Evolutionary conservation across 345 rosid species (phyloP).

Genomic region (Durio zibethinus): DNA sequence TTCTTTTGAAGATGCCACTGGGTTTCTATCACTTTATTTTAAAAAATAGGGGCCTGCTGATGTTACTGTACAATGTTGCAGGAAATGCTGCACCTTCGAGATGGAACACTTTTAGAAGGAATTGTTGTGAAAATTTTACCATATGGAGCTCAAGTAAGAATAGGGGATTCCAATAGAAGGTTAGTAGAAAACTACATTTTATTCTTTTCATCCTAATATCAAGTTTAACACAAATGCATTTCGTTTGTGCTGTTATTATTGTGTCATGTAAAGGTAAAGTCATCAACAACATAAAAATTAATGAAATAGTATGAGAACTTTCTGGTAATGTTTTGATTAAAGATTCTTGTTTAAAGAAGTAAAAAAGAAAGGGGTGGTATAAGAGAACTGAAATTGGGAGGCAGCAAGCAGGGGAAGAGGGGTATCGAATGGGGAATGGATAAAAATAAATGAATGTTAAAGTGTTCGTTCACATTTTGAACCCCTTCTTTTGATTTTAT

Average conservation of each 20-base stretch:
- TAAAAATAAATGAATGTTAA: neutral
- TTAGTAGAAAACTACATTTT: conserved; percentile 17
- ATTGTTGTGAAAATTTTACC: conserved; percentile 69
- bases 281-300: neutral
- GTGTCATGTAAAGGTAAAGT: neutral
- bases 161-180: conserved; percentile 84
- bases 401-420: neutral
- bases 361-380: neutral
- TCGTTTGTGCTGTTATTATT: neutral
- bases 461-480: neutral
- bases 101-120: conserved; percentile 89
- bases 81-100: conserved; percentile 74
- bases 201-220: neutral
- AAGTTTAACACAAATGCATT: neutral
- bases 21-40: neutral
- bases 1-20: neutral
- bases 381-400: neutral
- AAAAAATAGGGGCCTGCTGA: conserved; percentile 10
- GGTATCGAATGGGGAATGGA: neutral
- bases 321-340: neutral
- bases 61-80: conserved; percentile 27
- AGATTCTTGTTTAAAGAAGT: neutral
- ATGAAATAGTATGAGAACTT: neutral
- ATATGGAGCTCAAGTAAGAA: conserved; percentile 85
- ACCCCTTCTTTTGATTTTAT: neutral